Evolutionary conservation across 1,139 yeast species (phyloP), one percentile per base, ranked within the genome.

Genomic region (Taphrina confusa): DNA sequence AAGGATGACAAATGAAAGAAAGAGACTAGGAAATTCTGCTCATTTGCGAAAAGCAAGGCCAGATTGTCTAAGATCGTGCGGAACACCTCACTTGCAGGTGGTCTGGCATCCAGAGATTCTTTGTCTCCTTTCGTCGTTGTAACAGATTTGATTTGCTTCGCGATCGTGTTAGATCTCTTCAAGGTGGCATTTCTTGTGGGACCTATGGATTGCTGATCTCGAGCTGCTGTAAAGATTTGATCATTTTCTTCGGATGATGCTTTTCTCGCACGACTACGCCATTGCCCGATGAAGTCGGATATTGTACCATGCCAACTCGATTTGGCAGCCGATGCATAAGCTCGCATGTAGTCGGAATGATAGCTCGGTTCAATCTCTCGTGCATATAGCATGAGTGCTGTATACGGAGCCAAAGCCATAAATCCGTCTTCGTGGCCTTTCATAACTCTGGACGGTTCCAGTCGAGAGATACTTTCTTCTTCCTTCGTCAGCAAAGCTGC

Each of bases 1-100:
- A 78, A 78, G 1, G 83, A 77, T 18, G 83, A 80, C 57, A 84
- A 74, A 65, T 87, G 94, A 74, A 90, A 89, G 61, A 89, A 78
- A 16, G 73, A 74, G 9, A 81, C 81, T 16, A 85, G 69, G 63
- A 88, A 83, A 66, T 80, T 83, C 66, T 87, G 95, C 54, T 87
- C 82, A 11, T 80, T 76, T 11, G 82, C 72, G 18, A 87, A 76
- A 1, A 79, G 72, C 51, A 71, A 68, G 42, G 74, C 72, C 22
- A 78, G 59, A 1, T 71, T 68, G 28, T 74, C 72, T 18, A 79
- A 65, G 2, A 70, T 61, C 3, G 61, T 63, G 11, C 62, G 57
- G 25, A 71, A 51, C 2, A 58, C 63, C 11, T 61, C 62, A 16
- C 61, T 57, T 1, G 60, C 63, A 20, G 61, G 27, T 22, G 55